A percentile compares a stretch with the other conserved stretches of the same genome.
Conservation (phyloP, 2,329 filamentous ascomycete genomes). For the Clonostachys sp. region DNA sequence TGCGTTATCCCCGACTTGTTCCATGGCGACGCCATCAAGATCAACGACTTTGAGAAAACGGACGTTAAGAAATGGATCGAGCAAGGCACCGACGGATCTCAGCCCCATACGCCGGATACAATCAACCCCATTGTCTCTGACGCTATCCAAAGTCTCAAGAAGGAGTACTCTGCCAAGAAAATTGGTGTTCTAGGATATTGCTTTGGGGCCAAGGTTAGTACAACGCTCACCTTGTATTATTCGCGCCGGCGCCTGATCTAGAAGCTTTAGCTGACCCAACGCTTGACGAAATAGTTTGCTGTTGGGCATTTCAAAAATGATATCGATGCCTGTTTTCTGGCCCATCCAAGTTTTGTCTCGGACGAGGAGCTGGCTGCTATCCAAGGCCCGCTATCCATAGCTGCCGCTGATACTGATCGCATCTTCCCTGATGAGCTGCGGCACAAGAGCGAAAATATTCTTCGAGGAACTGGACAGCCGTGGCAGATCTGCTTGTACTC, state of each 20-base stretch:
- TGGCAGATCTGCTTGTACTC: constrained; percentile 79
- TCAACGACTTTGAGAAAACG: constrained; percentile 31
- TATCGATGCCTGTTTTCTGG: constrained; percentile 67
- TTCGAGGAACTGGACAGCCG: constrained; percentile 42
- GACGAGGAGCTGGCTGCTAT: constrained; percentile 62
- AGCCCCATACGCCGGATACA: constrained; percentile 12
- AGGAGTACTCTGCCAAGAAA: constrained; percentile 47
- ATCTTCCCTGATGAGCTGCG: constrained; percentile 63
- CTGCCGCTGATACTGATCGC: constrained; percentile 57
- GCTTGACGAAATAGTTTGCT: constrained; percentile 45
- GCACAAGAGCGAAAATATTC: constrained; percentile 60
- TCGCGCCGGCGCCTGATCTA: constrained; percentile 3
- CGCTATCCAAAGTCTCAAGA: constrained; percentile 43
- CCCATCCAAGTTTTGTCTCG: constrained; percentile 73
- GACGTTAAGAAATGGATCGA: constrained; percentile 21
- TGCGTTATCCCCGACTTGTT: constrained; percentile 24
- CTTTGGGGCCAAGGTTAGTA: constrained; percentile 59
- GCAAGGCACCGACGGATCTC: constrained; percentile 30
- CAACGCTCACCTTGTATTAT: constrained; percentile 19
- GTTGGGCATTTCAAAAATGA: constrained; percentile 57
- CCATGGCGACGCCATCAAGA: constrained; percentile 27
- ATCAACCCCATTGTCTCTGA: constrained; percentile 20
- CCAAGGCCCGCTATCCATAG: constrained; percentile 63
- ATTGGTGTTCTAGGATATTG: constrained; percentile 69
- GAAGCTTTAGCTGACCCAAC: not conserved